phyloP scores from a whole-genome alignment of 2,329 filamentous ascomycete species.

The Plectosphaerella sp. region DNA sequence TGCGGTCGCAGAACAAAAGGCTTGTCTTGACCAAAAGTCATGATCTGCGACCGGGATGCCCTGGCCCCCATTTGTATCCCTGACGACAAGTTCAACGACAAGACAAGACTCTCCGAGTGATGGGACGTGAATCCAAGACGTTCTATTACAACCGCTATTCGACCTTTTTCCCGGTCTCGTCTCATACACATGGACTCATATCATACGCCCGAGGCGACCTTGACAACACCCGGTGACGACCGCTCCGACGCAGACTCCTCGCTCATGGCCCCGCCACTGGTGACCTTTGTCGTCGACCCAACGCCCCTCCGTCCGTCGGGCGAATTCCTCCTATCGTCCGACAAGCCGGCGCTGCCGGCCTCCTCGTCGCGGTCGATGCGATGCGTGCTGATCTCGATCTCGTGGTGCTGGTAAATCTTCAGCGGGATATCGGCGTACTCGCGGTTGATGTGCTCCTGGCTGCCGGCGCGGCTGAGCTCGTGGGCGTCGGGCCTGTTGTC shows the following conservation, averaged over 20 bases:
- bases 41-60: too few relatives aligned
- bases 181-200: neutral
- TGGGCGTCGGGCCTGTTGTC: slow-evolving; percentile 7
- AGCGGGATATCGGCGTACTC: slow-evolving; percentile 23
- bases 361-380: neutral
- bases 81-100: too few relatives aligned
- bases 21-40: too few relatives aligned
- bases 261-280: neutral
- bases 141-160: too few relatives aligned
- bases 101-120: too few relatives aligned
- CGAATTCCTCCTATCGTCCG: neutral
- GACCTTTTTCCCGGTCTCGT: too few relatives aligned
- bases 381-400: slow-evolving; percentile 20
- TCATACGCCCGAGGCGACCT: neutral
- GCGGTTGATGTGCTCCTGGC: slow-evolving; percentile 31
- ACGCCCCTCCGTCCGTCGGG: neutral
- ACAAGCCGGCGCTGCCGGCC: neutral
- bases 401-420: slow-evolving; percentile 29
- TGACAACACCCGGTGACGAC: neutral
- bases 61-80: too few relatives aligned
- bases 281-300: neutral
- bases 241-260: neutral
- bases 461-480: slow-evolving; percentile 21
- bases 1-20: too few relatives aligned
- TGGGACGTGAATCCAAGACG: too few relatives aligned